Conservation (phyloP, 73 alveolate species). For the Paraurostyla sp. region DNA sequence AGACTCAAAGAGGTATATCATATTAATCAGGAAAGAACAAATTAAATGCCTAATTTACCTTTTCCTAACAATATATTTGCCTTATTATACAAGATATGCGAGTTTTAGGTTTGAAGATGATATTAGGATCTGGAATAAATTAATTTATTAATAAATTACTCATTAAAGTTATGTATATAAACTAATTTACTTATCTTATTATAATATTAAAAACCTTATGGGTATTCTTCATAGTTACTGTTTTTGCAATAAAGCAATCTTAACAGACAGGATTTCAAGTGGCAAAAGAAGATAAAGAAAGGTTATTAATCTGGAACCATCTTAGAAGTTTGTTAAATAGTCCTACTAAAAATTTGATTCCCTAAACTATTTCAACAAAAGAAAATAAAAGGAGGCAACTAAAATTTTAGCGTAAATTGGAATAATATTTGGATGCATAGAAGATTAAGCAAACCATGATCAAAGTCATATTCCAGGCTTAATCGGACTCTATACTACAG, state of each 20-base stretch:
- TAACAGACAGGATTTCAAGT: no score
- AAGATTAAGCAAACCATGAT: neutral
- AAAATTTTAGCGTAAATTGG: neutral
- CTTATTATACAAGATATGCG: slow-evolving; percentile 30
- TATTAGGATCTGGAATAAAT: no score
- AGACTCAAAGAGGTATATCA: slow-evolving; percentile 19
- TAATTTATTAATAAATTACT: neutral
- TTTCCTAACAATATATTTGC: slow-evolving; percentile 52
- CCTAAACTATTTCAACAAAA: no score
- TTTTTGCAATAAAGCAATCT: no score
- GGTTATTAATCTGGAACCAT: no score
- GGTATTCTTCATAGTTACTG: no score
- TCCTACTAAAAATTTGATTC: no score
- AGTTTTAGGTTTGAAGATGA: slow-evolving; percentile 55
- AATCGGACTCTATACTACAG: neutral
- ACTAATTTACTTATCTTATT: neutral
- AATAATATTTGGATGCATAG: neutral
- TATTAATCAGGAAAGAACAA: neutral
- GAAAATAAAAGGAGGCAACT: no score
- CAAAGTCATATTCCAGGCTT: neutral
- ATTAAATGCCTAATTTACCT: slow-evolving; percentile 11
- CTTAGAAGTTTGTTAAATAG: no score
- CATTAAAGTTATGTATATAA: no score
- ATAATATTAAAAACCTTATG: no score
- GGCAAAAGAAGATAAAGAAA: no score